Evolutionary conservation across 164 flowering plant genomes (phyloP).

Genomic region (Dillenia suffruticosa): DNA sequence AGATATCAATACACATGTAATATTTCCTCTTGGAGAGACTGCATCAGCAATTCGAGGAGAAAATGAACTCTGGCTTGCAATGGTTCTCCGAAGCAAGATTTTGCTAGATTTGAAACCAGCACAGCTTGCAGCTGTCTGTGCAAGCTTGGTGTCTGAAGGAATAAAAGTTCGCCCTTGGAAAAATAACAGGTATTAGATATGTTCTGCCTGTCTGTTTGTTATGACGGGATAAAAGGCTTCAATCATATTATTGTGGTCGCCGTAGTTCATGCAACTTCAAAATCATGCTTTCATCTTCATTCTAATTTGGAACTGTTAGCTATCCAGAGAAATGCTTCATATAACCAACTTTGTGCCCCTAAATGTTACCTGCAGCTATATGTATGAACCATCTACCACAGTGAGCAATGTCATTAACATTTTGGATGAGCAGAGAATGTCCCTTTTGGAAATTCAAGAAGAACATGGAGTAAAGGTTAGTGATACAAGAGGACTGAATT

Average conservation of each 20-base stretch:
- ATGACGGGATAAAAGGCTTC: too few species aligned
- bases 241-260: too few species aligned
- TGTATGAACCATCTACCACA: constrained; percentile 74
- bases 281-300: too few species aligned
- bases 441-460: constrained; percentile 67
- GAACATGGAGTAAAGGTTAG: constrained; percentile 73
- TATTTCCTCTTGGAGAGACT: constrained; percentile 95
- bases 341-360: too few species aligned
- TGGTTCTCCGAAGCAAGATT: constrained; percentile 78
- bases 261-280: too few species aligned
- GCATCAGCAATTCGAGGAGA: constrained; percentile 97
- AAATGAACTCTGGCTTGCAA: constrained; percentile 98
- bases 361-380: constrained; percentile 37
- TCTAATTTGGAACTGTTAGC: too few species aligned
- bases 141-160: constrained; percentile 92
- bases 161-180: constrained; percentile 77
- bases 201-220: background rate
- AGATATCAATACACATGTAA: constrained; percentile 70
- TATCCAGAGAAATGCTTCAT: too few species aligned
- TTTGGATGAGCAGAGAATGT: constrained; percentile 66
- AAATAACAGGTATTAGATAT: constrained; percentile 47
- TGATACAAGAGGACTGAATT: background rate
- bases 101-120: constrained; percentile 74
- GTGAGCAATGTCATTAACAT: constrained; percentile 41
- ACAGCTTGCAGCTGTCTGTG: constrained; percentile 92